These are phyloP conservation scores for Handroanthus guayacan DNA, from an alignment of 257 asterid species.

Conservation along the genomic window DNA sequence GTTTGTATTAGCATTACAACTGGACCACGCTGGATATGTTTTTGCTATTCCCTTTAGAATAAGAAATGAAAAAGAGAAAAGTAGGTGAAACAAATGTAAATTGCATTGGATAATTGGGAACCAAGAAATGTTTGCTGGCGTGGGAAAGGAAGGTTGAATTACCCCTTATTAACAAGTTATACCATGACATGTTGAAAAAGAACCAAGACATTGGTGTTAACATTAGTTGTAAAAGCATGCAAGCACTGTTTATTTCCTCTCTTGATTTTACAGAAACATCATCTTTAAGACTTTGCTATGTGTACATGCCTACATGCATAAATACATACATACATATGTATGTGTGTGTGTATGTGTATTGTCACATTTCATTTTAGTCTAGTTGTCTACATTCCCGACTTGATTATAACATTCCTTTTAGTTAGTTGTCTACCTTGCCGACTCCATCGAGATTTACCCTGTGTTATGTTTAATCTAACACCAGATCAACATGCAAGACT, in stretches of 20 bases:
- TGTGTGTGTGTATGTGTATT: background rate
- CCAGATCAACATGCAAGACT: constrained; percentile 15
- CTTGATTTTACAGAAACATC: background rate
- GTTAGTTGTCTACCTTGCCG: background rate
- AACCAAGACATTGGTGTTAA: constrained; percentile 20
- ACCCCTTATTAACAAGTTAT: constrained; percentile 1
- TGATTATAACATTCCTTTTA: background rate
- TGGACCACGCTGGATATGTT: constrained; percentile 8
- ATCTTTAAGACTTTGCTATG: background rate
- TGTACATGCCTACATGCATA: background rate
- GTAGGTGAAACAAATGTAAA: background rate
- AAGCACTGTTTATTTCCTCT: constrained; percentile 6
- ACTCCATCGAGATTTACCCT: background rate
- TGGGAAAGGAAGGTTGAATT: background rate
- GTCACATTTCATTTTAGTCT: background rate
- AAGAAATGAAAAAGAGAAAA: background rate
- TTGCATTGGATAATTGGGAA: constrained; percentile 19
- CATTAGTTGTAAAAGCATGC: constrained; percentile 1
- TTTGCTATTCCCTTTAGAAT: background rate
- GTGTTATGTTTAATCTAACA: constrained; percentile 11
- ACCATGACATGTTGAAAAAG: background rate
- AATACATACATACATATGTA: background rate
- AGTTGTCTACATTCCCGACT: constrained; percentile 5
- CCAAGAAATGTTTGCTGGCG: constrained; percentile 16
- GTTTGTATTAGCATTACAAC: constrained; percentile 18